Conservation (phyloP, 768 basidiomycete species). For the Calocybe cyanea region DNA sequence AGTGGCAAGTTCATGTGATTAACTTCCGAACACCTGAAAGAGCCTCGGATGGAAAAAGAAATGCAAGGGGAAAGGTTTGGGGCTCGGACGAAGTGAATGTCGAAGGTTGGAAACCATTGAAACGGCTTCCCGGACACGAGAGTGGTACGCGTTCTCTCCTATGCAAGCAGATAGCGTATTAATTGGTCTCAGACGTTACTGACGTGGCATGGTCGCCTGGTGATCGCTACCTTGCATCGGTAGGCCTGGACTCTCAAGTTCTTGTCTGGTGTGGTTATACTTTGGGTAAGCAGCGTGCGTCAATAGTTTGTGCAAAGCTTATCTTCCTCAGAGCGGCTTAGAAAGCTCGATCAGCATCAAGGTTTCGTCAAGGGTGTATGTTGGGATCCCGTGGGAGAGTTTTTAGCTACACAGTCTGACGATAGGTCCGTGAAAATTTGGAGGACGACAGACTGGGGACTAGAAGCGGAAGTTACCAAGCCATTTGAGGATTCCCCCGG, state of each 20-base stretch:
- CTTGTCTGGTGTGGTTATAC: slow-evolving; percentile 93
- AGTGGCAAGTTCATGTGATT: slow-evolving; percentile 30
- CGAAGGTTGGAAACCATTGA: slow-evolving; percentile 95
- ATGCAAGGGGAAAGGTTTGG: slow-evolving; percentile 84
- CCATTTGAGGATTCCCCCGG: slow-evolving; percentile 94
- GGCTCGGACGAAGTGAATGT: slow-evolving; percentile 95
- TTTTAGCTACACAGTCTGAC: slow-evolving; percentile 95
- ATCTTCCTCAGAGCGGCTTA: slow-evolving; percentile 61
- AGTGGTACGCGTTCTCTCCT: slow-evolving; percentile 58
- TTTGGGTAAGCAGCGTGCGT: slow-evolving; percentile 55
- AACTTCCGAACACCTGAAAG: too few species aligned
- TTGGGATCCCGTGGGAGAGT: slow-evolving; percentile 98
- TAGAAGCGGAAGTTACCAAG: slow-evolving; percentile 81
- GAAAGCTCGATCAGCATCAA: slow-evolving; percentile 83
- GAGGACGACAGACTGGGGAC: slow-evolving; percentile 88
- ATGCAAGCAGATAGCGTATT: neutral
- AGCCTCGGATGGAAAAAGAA: slow-evolving; percentile 36
- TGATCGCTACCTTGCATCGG: slow-evolving; percentile 89
- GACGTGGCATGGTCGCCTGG: slow-evolving; percentile 95
- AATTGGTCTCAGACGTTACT: slow-evolving; percentile 67
- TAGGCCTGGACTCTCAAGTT: slow-evolving; percentile 87
- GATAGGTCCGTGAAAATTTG: slow-evolving; percentile 97
- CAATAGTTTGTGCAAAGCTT: neutral
- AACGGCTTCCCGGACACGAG: slow-evolving; percentile 89
- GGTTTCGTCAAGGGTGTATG: slow-evolving; percentile 99